Base-by-base conservation (phyloP, 345 rosid species). In the Arabidopsis arenosa region DNA sequence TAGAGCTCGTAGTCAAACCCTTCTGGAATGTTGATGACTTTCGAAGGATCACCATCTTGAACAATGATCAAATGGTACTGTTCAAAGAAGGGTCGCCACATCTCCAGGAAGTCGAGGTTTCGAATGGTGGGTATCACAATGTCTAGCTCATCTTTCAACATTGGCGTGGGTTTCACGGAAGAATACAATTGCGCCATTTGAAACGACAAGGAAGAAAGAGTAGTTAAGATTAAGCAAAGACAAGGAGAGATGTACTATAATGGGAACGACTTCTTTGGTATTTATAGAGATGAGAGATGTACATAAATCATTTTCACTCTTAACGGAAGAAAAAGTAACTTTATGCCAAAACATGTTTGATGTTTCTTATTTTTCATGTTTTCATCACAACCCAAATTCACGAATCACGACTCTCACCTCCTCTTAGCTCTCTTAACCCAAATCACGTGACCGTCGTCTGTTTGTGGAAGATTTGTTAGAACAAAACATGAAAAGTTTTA, bases 101-200 rank as follows among this genome's bases (percentile, higher is more conserved):
- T 70, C 47, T 78, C 81, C 17, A 77, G 71, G 54, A 77, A 77
- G 6, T 77, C 81, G 0, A 77, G 65, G 73, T 72, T 77, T 14
- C 63, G 66, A n/a, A 77, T 77, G 3, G 81, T 77, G 0, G 80
- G 80, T 56, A 77, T 77, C 71, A 77, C 80, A 57, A 77, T 77
- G 23, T 77, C 77, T 4, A 77, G 73, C 52, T 65, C 73, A 63
- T 72, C 73, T 57, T 78, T 78, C 73, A 78, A 56, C 66, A 63
- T 26, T 75, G 73, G 54, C 32, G 68, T 66, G 44, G 68, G 28
- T 30, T 66, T 75, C 79, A 75, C 26, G 14, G 79, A 59, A 67
- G 68, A 67, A 51, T 67, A 75, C 79, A 49, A 7, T 13, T 59
- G 73, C 30, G 74, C 68, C 73, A 75, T 75, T 28, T 58, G 13